Evolutionary conservation across 306 rosid genomes (phyloP).

Genomic region (Quercus glauca): DNA sequence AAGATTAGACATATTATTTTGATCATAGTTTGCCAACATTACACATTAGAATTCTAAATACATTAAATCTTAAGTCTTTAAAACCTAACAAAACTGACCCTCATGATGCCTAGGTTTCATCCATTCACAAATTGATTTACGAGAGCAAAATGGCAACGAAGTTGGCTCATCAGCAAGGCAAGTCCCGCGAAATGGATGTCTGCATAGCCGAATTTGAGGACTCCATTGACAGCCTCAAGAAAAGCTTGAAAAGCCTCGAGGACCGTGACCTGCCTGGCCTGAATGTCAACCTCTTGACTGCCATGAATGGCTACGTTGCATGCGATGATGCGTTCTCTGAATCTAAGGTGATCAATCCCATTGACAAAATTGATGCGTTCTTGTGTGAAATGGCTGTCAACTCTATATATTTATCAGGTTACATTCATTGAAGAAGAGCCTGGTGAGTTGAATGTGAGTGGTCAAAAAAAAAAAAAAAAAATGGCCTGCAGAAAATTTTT

Average conservation of each 20-base stretch:
- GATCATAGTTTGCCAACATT: too few species aligned
- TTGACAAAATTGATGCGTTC: not conserved
- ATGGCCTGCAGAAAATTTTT: not conserved
- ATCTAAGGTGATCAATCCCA: not conserved
- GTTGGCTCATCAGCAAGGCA: not conserved
- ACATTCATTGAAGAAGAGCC: not conserved
- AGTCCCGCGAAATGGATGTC: not conserved
- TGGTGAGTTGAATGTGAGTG: too few species aligned
- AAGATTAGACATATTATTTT: too few species aligned
- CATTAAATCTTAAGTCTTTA: too few species aligned
- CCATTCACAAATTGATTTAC: not conserved
- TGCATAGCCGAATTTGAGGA: constrained; percentile 3
- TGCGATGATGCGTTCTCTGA: not conserved
- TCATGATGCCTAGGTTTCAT: not conserved
- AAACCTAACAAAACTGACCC: too few species aligned
- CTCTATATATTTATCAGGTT: not conserved
- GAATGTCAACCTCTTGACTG: not conserved
- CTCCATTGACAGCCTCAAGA: constrained; percentile 1
- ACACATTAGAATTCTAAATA: too few species aligned
- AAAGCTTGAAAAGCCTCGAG: not conserved
- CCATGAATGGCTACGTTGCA: not conserved
- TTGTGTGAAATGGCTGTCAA: not conserved
- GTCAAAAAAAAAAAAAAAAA: too few species aligned
- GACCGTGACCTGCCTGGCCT: not conserved
- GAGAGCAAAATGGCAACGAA: not conserved